These are phyloP conservation scores for Scedosporium apiospermum DNA, from an alignment of 2,329 filamentous ascomycete species.

Conservation along the genomic window DNA sequence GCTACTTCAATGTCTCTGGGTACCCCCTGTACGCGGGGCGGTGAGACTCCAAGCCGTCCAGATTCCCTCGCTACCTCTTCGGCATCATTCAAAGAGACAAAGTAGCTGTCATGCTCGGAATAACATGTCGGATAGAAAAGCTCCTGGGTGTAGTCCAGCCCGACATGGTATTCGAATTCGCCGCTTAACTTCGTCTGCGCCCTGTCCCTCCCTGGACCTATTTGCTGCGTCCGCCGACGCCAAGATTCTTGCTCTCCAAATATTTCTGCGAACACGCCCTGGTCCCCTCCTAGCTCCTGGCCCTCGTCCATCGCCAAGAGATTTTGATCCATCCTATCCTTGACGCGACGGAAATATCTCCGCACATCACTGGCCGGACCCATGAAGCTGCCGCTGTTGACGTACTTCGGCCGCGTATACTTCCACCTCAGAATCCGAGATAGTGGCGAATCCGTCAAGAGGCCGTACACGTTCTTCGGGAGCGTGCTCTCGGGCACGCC, in stretches of 20 bases:
- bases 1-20: slow-evolving; percentile 14
- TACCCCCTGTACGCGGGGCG: slow-evolving; percentile 14
- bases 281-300: slow-evolving; percentile 17
- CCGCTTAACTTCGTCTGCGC: slow-evolving; percentile 1
- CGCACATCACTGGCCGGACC: slow-evolving; percentile 7
- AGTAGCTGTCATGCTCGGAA: slow-evolving; percentile 17
- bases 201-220: background rate
- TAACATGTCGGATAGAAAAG: slow-evolving; percentile 20
- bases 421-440: slow-evolving; percentile 1
- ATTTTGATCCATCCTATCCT: background rate
- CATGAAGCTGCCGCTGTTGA: slow-evolving; percentile 11
- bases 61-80: slow-evolving; percentile 12
- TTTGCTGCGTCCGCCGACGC: slow-evolving; percentile 24
- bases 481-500: slow-evolving; percentile 9
- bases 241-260: slow-evolving; percentile 18
- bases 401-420: slow-evolving; percentile 8
- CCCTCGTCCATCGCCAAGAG: background rate
- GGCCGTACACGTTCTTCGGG: slow-evolving; percentile 10
- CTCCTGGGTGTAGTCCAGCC: slow-evolving; percentile 19
- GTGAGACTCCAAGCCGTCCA: slow-evolving; percentile 13
- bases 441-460: slow-evolving; percentile 5
- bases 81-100: slow-evolving; percentile 13
- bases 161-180: slow-evolving; percentile 18
- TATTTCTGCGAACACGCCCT: slow-evolving; percentile 21
- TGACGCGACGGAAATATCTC: slow-evolving; percentile 3